Percentiles rank a stretch among this genome's conserved stretches.
These are phyloP conservation scores for Veloboletus limbatus DNA, from an alignment of 1,284 basidiomycete genomes.

Conservation along the genomic window DNA sequence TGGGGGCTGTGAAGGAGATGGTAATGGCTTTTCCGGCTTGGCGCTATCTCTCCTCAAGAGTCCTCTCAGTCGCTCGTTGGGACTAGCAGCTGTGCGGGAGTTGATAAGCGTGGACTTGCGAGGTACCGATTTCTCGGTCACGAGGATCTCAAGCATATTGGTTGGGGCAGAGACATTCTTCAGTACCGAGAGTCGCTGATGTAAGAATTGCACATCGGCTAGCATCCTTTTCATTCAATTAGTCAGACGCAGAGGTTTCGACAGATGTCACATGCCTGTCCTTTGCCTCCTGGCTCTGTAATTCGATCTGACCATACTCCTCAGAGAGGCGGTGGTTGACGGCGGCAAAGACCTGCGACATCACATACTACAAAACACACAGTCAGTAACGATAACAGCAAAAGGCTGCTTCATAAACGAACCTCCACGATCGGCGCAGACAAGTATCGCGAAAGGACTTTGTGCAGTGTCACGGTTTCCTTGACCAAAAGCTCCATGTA, in stretches of 20 bases:
- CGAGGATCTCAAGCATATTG: conserved; percentile 77
- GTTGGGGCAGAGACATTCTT: conserved; percentile 67
- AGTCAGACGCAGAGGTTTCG: conserved; percentile 8
- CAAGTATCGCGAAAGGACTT: conserved; percentile 92
- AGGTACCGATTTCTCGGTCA: conserved; percentile 66
- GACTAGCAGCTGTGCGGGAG: conserved; percentile 20
- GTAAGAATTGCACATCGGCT: conserved; percentile 74
- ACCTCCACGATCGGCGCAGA: conserved; percentile 78
- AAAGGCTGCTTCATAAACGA: conserved; percentile 10
- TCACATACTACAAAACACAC: conserved; percentile 62
- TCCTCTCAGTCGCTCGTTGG: conserved; percentile 36
- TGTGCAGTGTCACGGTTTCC: conserved; percentile 95
- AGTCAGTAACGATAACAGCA: conserved; percentile 5
- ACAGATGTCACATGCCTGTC: conserved; percentile 54
- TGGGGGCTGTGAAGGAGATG: conserved; percentile 28
- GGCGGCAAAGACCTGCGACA: conserved; percentile 89
- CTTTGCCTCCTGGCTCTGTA: conserved; percentile 81
- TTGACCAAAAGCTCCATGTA: conserved; percentile 94
- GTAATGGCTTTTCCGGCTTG: conserved; percentile 31
- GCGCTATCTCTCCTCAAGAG: conserved; percentile 29
- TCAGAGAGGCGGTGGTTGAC: conserved; percentile 87
- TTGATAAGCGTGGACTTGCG: conserved; percentile 31
- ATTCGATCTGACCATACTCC: conserved; percentile 77
- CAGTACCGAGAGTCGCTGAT: conserved; percentile 68
- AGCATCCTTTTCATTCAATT: conserved; percentile 53